Evolutionary conservation across 176 grass and related monocot species (phyloP).

Genomic region (Paspalum notatum): DNA sequence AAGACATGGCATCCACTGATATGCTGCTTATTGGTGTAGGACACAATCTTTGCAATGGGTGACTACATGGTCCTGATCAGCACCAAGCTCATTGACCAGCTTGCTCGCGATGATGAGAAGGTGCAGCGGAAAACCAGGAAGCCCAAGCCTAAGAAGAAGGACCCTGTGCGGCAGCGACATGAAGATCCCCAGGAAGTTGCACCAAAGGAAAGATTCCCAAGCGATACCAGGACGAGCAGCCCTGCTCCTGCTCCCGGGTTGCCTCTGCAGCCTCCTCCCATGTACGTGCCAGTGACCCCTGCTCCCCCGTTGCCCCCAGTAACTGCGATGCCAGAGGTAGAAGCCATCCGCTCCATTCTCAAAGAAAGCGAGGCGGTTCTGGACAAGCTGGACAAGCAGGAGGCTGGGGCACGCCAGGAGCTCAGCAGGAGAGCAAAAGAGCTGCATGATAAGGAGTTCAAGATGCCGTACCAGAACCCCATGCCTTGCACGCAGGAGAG

Average conservation of each 20-base stretch:
- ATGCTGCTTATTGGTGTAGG: conserved; percentile 27
- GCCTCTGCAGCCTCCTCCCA: conserved; percentile 49
- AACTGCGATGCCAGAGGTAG: conserved; percentile 55
- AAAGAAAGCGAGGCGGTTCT: conserved; percentile 63
- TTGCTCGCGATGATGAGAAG: conserved; percentile 64
- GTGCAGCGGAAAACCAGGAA: conserved; percentile 68
- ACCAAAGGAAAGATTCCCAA: conserved; percentile 29
- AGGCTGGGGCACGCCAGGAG: conserved; percentile 63
- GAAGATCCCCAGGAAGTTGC: conserved; percentile 44
- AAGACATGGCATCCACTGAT: not conserved
- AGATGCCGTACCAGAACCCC: conserved; percentile 78
- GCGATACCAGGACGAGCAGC: conserved; percentile 29
- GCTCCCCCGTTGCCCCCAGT: conserved; percentile 48
- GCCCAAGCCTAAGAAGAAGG: conserved; percentile 61
- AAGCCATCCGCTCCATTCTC: conserved; percentile 62
- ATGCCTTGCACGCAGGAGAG: conserved; percentile 61
- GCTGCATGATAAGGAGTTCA: conserved; percentile 85
- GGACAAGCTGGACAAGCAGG: conserved; percentile 70
- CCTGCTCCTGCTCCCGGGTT: conserved; percentile 47
- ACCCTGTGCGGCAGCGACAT: conserved; percentile 7
- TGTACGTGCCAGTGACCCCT: conserved; percentile 50
- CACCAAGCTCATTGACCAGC: conserved; percentile 66
- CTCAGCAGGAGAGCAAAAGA: conserved; percentile 80
- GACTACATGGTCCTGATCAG: conserved; percentile 85
- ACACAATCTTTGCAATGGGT: conserved; percentile 45